Evolutionary conservation across 2,329 filamentous ascomycete species (phyloP).

Genomic region (Sporothrix pseudoabietina): DNA sequence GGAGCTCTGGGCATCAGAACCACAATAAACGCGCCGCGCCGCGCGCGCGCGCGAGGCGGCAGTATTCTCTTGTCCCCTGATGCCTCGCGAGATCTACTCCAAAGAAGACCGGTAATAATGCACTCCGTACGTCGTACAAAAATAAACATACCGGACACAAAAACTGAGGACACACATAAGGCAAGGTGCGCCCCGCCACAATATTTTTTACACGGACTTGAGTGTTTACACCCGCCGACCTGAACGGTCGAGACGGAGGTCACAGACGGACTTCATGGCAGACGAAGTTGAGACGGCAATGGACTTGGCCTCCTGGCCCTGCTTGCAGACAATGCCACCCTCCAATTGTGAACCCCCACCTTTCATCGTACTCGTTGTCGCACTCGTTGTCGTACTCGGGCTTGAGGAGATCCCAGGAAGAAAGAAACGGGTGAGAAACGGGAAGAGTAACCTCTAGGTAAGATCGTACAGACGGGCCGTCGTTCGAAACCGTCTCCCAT

Average conservation of each 20-base stretch:
- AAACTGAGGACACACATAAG: not conserved
- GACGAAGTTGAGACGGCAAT: not conserved
- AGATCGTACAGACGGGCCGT: not conserved
- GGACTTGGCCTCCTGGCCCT: not conserved
- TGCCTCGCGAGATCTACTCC: not conserved
- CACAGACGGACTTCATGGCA: not conserved
- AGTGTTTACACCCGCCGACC: not conserved
- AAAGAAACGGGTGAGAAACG: not conserved
- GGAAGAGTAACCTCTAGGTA: not conserved
- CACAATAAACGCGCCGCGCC: not conserved
- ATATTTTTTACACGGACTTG: not conserved
- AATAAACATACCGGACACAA: not conserved
- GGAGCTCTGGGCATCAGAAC: not conserved
- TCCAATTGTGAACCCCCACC: not conserved
- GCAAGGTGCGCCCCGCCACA: not conserved
- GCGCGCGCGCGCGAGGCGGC: slow-evolving; percentile 6
- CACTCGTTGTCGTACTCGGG: slow-evolving; percentile 10
- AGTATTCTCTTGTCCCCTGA: not conserved
- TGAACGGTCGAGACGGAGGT: not conserved
- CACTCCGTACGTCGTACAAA: not conserved
- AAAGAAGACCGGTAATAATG: not conserved
- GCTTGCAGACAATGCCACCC: not conserved
- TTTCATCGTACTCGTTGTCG: not conserved
- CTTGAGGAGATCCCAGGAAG: not conserved
- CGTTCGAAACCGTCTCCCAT: not conserved